These are phyloP conservation scores for Nitzschia palea DNA, from an alignment of 108 stramenopile species.

Conservation along the genomic window DNA sequence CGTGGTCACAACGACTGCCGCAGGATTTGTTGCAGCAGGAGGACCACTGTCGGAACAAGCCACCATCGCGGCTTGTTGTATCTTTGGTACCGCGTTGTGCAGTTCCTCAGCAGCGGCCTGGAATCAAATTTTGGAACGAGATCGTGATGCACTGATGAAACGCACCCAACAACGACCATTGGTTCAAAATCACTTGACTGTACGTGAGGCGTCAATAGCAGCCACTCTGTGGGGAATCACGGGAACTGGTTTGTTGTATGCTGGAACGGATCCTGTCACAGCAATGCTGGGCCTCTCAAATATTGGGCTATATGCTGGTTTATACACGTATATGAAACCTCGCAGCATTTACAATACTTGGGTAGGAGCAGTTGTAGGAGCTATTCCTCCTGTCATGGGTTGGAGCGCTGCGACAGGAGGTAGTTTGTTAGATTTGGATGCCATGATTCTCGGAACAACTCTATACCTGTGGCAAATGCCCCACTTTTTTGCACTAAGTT, in stretches of 20 bases:
- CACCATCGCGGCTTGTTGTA: slow-evolving; percentile 58
- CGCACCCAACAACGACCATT: slow-evolving; percentile 91
- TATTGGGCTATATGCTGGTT: slow-evolving; percentile 91
- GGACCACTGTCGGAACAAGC: slow-evolving; percentile 68
- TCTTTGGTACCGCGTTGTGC: slow-evolving; percentile 90
- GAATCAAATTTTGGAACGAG: slow-evolving; percentile 91
- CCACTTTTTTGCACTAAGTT: slow-evolving; percentile 97
- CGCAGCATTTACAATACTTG: slow-evolving; percentile 93
- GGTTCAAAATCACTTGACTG: slow-evolving; percentile 69
- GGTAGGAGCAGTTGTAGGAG: slow-evolving; percentile 98
- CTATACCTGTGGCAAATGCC: slow-evolving; percentile 99
- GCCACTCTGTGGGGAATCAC: slow-evolving; percentile 70
- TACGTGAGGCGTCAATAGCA: slow-evolving; percentile 61
- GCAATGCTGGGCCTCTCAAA: slow-evolving; percentile 89
- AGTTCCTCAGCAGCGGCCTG: slow-evolving; percentile 90
- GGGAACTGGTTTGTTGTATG: slow-evolving; percentile 70
- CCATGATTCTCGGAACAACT: slow-evolving; percentile 78
- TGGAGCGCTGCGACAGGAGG: slow-evolving; percentile 92
- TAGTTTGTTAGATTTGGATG: slow-evolving; percentile 64
- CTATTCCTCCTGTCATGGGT: slow-evolving; percentile 98
- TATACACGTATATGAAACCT: slow-evolving; percentile 98
- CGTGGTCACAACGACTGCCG: slow-evolving; percentile 90
- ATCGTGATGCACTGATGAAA: slow-evolving; percentile 87
- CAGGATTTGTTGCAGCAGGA: slow-evolving; percentile 92
- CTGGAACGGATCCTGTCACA: slow-evolving; percentile 92